Evolutionary conservation across 1,284 basidiomycete genomes (phyloP).

Genomic region (Apiotrichum porosum): DNA sequence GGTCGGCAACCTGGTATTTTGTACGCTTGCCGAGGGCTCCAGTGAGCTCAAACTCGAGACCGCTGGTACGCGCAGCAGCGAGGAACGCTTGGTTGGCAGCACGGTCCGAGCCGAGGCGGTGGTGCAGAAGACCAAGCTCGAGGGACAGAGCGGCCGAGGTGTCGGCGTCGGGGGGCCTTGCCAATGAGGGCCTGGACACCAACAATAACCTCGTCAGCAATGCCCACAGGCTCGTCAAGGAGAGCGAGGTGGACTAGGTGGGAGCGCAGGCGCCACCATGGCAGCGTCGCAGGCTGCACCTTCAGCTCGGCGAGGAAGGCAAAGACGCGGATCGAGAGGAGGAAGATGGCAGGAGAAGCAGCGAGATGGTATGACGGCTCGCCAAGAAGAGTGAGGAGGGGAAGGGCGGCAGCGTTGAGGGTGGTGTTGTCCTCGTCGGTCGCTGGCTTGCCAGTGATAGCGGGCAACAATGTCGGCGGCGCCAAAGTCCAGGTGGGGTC

Average conservation of each 20-base stretch:
- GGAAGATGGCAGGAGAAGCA: conserved; percentile 64
- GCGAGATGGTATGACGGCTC: conserved; percentile 96
- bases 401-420: conserved; percentile 62
- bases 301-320: conserved; percentile 51
- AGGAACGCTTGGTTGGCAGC: conserved; percentile 74
- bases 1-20: conserved; percentile 81
- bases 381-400: conserved; percentile 75
- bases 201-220: conserved; percentile 54
- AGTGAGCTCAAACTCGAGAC: conserved; percentile 83
- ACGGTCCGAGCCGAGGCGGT: conserved; percentile 66
- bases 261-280: conserved; percentile 77
- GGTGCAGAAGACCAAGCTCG: conserved; percentile 75
- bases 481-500: conserved; percentile 70
- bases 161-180: conserved; percentile 48
- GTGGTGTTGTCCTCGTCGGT: conserved; percentile 17
- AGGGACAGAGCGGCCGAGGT: conserved; percentile 66
- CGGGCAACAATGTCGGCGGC: conserved; percentile 51
- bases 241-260: conserved; percentile 73
- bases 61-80: conserved; percentile 68
- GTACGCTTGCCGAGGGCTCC: conserved; percentile 92
- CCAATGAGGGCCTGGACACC: conserved; percentile 55
- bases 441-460: conserved; percentile 47
- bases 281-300: conserved; percentile 51
- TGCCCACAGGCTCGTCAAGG: conserved; percentile 75
- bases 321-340: conserved; percentile 70